phyloP scores from a whole-genome alignment of 2,329 filamentous ascomycete species.

The Emergomyces africanus region DNA sequence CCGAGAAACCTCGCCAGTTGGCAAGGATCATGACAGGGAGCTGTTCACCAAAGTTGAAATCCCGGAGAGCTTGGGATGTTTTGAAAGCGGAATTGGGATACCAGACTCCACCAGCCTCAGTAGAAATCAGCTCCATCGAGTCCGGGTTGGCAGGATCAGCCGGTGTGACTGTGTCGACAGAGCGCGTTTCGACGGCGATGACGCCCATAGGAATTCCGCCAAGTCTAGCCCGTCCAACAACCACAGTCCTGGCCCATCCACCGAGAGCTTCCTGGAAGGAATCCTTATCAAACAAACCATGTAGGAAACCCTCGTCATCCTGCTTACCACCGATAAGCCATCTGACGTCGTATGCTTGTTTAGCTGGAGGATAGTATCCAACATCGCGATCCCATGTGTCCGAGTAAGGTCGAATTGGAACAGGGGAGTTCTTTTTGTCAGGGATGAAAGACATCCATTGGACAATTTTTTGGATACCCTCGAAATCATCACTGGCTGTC shows the following conservation, averaged over 20 bases:
- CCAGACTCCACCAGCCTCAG: conserved; percentile 97
- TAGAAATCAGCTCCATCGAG: conserved; percentile 88
- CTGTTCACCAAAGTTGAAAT: conserved; percentile 99
- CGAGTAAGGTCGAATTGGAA: conserved; percentile 76
- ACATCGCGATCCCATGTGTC: conserved; percentile 93
- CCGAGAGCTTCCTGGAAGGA: conserved; percentile 95
- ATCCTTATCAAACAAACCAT: conserved; percentile 89
- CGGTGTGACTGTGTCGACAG: conserved; percentile 91
- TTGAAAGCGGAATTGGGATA: conserved; percentile 99
- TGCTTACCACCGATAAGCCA: conserved; percentile 86
- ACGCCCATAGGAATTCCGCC: conserved; percentile 98
- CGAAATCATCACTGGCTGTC: conserved; percentile 95
- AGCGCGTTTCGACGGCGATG: conserved; percentile 89
- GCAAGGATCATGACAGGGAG: conserved; percentile 97
- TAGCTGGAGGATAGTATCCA: conserved; percentile 63
- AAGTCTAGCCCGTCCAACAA: conserved; percentile 89
- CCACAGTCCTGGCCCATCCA: conserved; percentile 93
- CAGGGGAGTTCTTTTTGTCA: conserved; percentile 83
- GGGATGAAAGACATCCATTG: conserved; percentile 97
- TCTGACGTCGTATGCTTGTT: conserved; percentile 81
- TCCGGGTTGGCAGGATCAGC: conserved; percentile 97
- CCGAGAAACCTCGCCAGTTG: conserved; percentile 99
- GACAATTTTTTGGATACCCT: conserved; percentile 93
- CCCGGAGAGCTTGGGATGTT: conserved; percentile 95
- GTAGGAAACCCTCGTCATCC: conserved; percentile 65